These are phyloP conservation scores for Pezicula rhizophila DNA, from an alignment of 2,329 filamentous ascomycete genomes.

Conservation along the genomic window DNA sequence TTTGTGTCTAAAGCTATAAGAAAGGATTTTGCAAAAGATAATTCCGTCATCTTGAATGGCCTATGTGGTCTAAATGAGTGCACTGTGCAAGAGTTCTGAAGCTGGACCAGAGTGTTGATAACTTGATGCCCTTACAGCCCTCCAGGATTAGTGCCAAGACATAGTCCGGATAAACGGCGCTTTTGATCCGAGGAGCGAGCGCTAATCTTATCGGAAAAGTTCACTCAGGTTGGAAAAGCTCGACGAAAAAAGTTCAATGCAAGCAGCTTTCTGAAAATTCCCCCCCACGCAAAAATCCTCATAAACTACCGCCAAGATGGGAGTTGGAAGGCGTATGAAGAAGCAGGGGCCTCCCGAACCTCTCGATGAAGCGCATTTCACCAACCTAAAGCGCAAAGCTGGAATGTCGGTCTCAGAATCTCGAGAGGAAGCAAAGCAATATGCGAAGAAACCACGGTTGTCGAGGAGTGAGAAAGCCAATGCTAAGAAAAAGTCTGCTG, in stretches of 20 bases:
- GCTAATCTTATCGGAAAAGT: background rate
- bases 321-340: slow-evolving; percentile 85
- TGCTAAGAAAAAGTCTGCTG: slow-evolving; percentile 27
- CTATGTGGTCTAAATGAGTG: background rate
- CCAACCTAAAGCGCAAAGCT: slow-evolving; percentile 80
- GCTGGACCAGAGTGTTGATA: background rate
- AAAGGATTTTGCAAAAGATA: slow-evolving; percentile 78
- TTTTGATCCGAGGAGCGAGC: background rate
- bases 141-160: too few species aligned
- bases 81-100: too few species aligned
- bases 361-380: slow-evolving; percentile 73
- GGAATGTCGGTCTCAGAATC: slow-evolving; percentile 57
- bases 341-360: slow-evolving; percentile 86
- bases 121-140: background rate
- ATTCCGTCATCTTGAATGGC: slow-evolving; percentile 62
- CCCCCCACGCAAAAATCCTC: background rate
- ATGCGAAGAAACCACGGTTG: slow-evolving; percentile 56
- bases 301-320: slow-evolving; percentile 54
- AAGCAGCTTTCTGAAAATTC: background rate
- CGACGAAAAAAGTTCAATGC: background rate
- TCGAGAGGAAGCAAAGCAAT: slow-evolving; percentile 39
- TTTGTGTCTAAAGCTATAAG: slow-evolving; percentile 73
- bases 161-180: background rate
- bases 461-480: slow-evolving; percentile 34
- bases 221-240: background rate